Evolutionary conservation across 1,284 basidiomycete genomes (phyloP).

Genomic region (Tylopilus sp.): DNA sequence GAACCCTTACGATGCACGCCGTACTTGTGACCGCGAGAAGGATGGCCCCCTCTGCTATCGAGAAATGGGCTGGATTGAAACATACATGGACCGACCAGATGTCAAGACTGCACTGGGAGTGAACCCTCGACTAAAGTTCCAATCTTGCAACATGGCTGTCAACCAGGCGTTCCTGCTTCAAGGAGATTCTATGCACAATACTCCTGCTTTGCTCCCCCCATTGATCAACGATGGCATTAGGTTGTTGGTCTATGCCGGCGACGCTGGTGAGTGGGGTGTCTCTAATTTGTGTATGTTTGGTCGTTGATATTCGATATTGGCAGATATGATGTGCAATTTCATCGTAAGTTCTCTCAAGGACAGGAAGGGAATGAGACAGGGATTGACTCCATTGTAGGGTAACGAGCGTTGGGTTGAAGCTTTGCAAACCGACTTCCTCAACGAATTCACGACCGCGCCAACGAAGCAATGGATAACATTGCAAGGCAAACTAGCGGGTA

Average conservation of each 20-base stretch:
- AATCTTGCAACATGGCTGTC: constrained; percentile 47
- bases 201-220: constrained; percentile 61
- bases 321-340: constrained; percentile 82
- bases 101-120: constrained; percentile 68
- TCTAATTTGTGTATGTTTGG: neutral
- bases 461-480: constrained; percentile 57
- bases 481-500: constrained; percentile 50
- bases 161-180: constrained; percentile 59
- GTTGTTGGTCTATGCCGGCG: constrained; percentile 72
- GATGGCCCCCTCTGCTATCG: constrained; percentile 61
- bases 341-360: constrained; percentile 47
- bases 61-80: constrained; percentile 67
- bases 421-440: constrained; percentile 60
- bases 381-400: constrained; percentile 44
- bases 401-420: constrained; percentile 70
- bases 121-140: constrained; percentile 48
- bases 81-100: constrained; percentile 58
- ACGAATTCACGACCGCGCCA: constrained; percentile 57
- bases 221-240: constrained; percentile 70
- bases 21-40: constrained; percentile 65
- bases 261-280: constrained; percentile 45
- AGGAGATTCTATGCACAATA: constrained; percentile 71
- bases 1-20: constrained; percentile 85
- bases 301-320: constrained; percentile 1
- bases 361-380: constrained; percentile 24